Conservation (phyloP, 768 basidiomycete species). For the Punctularia strigosozonata region DNA sequence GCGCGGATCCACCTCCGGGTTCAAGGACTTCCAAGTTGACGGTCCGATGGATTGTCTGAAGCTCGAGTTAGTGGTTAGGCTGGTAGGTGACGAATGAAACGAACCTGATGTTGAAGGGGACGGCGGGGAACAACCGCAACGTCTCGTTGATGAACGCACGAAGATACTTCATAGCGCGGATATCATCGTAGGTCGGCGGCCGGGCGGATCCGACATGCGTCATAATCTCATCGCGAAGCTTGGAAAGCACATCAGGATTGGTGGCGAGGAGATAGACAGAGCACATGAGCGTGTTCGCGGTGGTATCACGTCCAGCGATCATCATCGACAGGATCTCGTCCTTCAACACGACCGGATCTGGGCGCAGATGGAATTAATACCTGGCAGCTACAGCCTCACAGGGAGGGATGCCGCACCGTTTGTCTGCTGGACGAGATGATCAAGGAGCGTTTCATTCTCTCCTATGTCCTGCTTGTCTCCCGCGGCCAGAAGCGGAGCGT, state of each 20-base stretch:
- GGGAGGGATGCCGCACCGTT: neutral
- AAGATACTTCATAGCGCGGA: slow-evolving; percentile 31
- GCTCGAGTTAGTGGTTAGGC: slow-evolving; percentile 1
- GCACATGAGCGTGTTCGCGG: slow-evolving; percentile 31
- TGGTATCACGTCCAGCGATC: slow-evolving; percentile 34
- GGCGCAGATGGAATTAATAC: neutral
- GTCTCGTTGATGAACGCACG: slow-evolving; percentile 30
- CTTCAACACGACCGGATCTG: slow-evolving; percentile 22
- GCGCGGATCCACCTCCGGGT: slow-evolving; percentile 23
- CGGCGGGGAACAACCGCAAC: slow-evolving; percentile 14
- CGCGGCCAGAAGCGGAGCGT: neutral
- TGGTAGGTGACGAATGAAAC: slow-evolving; percentile 1
- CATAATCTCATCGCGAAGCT: slow-evolving; percentile 32
- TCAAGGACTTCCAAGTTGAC: slow-evolving; percentile 14
- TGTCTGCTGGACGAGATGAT: neutral
- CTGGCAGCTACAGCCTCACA: neutral
- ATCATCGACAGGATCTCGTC: slow-evolving; percentile 32
- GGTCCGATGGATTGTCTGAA: slow-evolving; percentile 8
- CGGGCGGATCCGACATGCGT: slow-evolving; percentile 21
- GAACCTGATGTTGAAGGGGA: slow-evolving; percentile 21
- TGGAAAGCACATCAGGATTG: slow-evolving; percentile 27
- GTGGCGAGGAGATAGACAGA: slow-evolving; percentile 33
- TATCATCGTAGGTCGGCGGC: slow-evolving; percentile 28
- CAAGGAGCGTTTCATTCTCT: slow-evolving; percentile 4
- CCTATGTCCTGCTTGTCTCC: slow-evolving; percentile 8